Conservation (phyloP, 306 rosid genomes). For the Vigna hirtella region DNA sequence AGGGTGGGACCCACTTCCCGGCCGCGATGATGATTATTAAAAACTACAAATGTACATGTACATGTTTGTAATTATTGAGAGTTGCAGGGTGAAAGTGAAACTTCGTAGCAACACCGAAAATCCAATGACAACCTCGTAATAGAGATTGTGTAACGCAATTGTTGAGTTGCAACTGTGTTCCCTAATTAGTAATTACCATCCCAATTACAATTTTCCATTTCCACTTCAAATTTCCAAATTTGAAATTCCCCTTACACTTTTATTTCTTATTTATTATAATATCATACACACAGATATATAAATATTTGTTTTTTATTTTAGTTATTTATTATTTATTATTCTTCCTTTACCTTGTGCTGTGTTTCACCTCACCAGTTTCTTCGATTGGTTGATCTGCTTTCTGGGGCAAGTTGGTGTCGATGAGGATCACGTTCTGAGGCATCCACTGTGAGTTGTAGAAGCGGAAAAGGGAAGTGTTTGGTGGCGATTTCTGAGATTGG, state of each 20-base stretch:
- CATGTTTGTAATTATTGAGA: slow-evolving; percentile 44
- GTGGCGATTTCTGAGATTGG: slow-evolving; percentile 58
- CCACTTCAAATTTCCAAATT: slow-evolving; percentile 10
- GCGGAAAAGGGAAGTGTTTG: slow-evolving; percentile 33
- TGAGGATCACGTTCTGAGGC: slow-evolving; percentile 48
- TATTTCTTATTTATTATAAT: neutral
- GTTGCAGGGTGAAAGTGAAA: slow-evolving; percentile 45
- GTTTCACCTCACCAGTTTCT: slow-evolving; percentile 63
- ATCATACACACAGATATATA: neutral
- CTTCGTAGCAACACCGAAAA: neutral
- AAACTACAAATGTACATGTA: slow-evolving; percentile 18
- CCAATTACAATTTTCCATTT: slow-evolving; percentile 9
- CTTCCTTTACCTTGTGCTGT: slow-evolving; percentile 65
- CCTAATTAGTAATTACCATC: slow-evolving; percentile 30
- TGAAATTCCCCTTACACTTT: slow-evolving; percentile 10
- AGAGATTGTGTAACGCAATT: slow-evolving; percentile 42
- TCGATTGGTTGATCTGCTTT: slow-evolving; percentile 95
- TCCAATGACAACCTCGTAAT: slow-evolving; percentile 36
- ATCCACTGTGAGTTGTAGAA: slow-evolving; percentile 36
- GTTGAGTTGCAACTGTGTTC: neutral
- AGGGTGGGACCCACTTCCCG: slow-evolving; percentile 55
- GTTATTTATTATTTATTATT: slow-evolving; percentile 28
- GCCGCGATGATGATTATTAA: slow-evolving; percentile 54
- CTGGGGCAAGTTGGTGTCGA: slow-evolving; percentile 66
- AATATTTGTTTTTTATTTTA: neutral